phyloP scores from a whole-genome alignment of 495 filamentous ascomycete genomes.

The Penicillium robsamsonii region DNA sequence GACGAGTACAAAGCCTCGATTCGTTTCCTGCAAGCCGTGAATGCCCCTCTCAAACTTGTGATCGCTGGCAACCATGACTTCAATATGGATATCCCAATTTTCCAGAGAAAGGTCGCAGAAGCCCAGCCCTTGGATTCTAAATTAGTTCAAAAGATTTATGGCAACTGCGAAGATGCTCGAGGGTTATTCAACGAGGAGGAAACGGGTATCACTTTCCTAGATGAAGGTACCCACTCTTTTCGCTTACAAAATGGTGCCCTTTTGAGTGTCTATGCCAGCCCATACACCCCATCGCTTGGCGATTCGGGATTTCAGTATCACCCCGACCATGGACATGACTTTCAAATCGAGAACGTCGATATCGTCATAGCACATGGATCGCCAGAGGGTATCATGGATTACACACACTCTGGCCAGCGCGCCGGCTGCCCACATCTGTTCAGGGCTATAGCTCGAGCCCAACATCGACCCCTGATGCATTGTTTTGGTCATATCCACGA shows the following conservation, averaged over 20 bases:
- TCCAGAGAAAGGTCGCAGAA: constrained; percentile 33
- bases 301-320: constrained; percentile 61
- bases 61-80: constrained; percentile 75
- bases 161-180: constrained; percentile 29
- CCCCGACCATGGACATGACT: constrained; percentile 44
- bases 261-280: constrained; percentile 63
- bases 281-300: constrained; percentile 57
- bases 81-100: constrained; percentile 51
- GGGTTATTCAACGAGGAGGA: constrained; percentile 26
- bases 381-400: constrained; percentile 55
- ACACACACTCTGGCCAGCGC: constrained; percentile 26
- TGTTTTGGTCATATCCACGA: constrained; percentile 77
- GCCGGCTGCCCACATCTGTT: constrained; percentile 61
- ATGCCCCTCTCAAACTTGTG: constrained; percentile 66
- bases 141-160: constrained; percentile 29
- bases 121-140: constrained; percentile 24
- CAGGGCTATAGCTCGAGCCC: constrained; percentile 48
- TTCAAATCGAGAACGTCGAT: constrained; percentile 51
- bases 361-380: constrained; percentile 70
- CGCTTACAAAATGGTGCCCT: constrained; percentile 53
- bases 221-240: constrained; percentile 60
- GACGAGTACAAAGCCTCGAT: constrained; percentile 52
- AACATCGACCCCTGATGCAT: constrained; percentile 59
- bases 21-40: constrained; percentile 45
- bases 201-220: constrained; percentile 55